Base-by-base conservation (phyloP, 2,329 filamentous ascomycete genomes). In the Stachybotrys chartarum region DNA sequence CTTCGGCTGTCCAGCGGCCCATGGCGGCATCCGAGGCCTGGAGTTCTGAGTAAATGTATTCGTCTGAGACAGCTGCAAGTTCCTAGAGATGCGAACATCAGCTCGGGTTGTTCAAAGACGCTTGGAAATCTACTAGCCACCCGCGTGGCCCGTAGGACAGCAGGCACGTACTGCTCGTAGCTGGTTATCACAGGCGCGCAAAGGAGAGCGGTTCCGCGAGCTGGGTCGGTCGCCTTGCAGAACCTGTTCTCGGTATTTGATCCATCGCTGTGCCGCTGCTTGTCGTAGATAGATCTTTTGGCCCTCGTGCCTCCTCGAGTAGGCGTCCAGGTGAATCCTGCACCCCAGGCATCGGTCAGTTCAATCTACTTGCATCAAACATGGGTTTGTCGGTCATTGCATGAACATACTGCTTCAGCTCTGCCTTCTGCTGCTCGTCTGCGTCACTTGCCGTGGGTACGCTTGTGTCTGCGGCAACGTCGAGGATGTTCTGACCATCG, bases 221-320 rank as follows among this genome's bases (percentile, higher is more conserved):
- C 70, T 73, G 50, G 81, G 78, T 62, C 75, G 72, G 44, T 74
- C 70, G 51, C 80, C 80, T 63, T 78, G 75, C 46, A 86, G 71
- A 55, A 85, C 72, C 46, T 73, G 68, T 44, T 79, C 75, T 56
- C 83, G 75, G 65, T 75, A 77, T 57, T 78, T 73, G 56, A 85
- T 67, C 83, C 84, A 86, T 61, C 77, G 71, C 67, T 83, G 80
- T 42, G 81, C 82, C 31, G 82, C 83, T 30, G 72, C 74, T 65
- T 86, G 84, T 39, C 83, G 77, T 56, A 83, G 72, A 61, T 81
- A 84, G 60, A 86, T 86, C 72, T 85, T 86, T 60, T 84, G 83
- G 31, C 73, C 82, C 63, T 85, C 81, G 67, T 86, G 84, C 53
- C 84, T 76, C 61, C 84, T 76, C 8, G 82, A 75, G 61, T 78